Evolutionary conservation across 2,329 filamentous ascomycete species (phyloP).

Genomic region (Aspergillus neotritici): DNA sequence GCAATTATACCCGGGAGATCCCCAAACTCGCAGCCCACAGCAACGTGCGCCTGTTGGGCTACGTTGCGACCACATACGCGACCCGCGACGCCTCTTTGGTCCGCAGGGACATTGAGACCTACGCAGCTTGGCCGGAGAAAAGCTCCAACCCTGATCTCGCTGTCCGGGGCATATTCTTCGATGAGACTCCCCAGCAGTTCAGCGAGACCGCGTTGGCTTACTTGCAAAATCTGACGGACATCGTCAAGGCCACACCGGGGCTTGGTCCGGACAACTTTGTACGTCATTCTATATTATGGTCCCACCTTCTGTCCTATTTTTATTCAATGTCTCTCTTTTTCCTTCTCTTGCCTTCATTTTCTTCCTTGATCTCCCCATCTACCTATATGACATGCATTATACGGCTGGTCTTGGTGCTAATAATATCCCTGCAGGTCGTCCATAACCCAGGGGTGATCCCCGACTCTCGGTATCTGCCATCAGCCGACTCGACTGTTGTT

Average conservation of each 20-base stretch:
- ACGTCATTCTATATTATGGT: constrained; percentile 18
- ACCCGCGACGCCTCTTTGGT: constrained; percentile 37
- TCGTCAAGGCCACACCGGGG: constrained; percentile 27
- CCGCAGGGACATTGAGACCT: constrained; percentile 41
- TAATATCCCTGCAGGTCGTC: constrained; percentile 29
- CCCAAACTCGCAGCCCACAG: constrained; percentile 36
- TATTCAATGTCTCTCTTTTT: neutral
- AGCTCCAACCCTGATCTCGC: constrained; percentile 34
- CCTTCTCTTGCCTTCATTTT: neutral
- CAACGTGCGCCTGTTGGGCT: constrained; percentile 48
- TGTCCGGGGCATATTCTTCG: constrained; percentile 47
- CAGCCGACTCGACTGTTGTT: constrained; percentile 42
- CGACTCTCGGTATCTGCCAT: constrained; percentile 35
- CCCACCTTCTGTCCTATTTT: neutral
- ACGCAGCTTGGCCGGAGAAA: constrained; percentile 40
- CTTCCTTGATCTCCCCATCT: constrained; percentile 1
- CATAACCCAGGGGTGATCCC: constrained; percentile 45
- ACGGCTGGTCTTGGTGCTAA: constrained; percentile 15
- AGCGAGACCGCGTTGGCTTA: constrained; percentile 26
- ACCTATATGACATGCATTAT: constrained; percentile 1
- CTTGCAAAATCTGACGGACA: constrained; percentile 27
- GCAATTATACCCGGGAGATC: constrained; percentile 41
- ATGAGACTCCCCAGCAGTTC: constrained; percentile 42
- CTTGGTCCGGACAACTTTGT: constrained; percentile 36
- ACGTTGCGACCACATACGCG: constrained; percentile 48